Evolutionary conservation across 257 asterid genomes (phyloP).

Genomic region (Nicotiana undulata): DNA sequence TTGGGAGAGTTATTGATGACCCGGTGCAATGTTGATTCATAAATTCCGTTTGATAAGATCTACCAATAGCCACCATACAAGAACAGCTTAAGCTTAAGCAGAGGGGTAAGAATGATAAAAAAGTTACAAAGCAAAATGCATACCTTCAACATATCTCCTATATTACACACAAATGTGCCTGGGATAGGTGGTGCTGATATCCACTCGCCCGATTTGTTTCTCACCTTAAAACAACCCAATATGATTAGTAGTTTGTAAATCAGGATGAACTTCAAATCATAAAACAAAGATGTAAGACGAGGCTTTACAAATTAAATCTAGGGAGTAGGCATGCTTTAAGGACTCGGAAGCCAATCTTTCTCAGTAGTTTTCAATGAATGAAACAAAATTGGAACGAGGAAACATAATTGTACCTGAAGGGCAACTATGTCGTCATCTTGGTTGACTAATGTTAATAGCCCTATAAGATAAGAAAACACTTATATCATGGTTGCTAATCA

Average conservation of each 20-base stretch:
- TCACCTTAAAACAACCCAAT: slow-evolving; percentile 39
- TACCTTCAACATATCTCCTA: slow-evolving; percentile 93
- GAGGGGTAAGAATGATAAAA: not conserved
- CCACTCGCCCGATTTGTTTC: slow-evolving; percentile 76
- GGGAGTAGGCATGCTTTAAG: not conserved
- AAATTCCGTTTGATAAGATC: slow-evolving; percentile 72
- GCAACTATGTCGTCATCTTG: slow-evolving; percentile 87
- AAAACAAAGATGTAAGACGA: not conserved
- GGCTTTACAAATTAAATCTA: not conserved
- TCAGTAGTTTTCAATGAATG: not conserved
- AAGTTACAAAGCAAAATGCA: not conserved
- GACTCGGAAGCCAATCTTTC: not conserved
- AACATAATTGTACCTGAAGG: slow-evolving; percentile 41
- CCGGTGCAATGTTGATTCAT: slow-evolving; percentile 81
- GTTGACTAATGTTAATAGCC: slow-evolving; percentile 83
- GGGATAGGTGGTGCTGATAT: slow-evolving; percentile 74
- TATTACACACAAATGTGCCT: slow-evolving; percentile 83
- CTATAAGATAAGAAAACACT: slow-evolving; percentile 26
- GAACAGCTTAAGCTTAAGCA: not conserved
- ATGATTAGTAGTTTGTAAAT: not conserved
- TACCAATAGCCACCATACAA: slow-evolving; percentile 15
- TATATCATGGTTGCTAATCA: not conserved
- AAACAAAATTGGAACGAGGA: not conserved
- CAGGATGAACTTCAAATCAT: not conserved
- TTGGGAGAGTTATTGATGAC: slow-evolving; percentile 55